These are phyloP conservation scores for Plasmodium knowlesi DNA, from an alignment of 169 alveolate species.

Conservation along the genomic window DNA sequence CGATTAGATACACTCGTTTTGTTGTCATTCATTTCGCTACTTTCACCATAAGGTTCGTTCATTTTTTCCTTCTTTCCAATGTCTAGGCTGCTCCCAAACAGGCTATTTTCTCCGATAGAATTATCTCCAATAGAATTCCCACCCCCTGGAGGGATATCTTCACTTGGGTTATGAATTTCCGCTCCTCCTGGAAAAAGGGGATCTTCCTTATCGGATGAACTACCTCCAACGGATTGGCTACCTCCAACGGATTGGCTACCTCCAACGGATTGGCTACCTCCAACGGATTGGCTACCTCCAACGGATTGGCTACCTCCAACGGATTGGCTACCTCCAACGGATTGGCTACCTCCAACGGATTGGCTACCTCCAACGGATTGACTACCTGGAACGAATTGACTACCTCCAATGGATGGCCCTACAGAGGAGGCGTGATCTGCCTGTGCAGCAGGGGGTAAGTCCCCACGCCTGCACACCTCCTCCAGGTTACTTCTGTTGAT, in stretches of 20 bases:
- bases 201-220: background rate
- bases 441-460: background rate
- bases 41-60: background rate
- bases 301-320: background rate
- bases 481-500: constrained; percentile 37
- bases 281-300: too few relatives aligned
- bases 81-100: background rate
- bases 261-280: background rate
- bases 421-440: background rate
- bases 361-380: background rate
- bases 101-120: background rate
- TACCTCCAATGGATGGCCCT: background rate
- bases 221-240: background rate
- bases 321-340: too few relatives aligned
- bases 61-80: background rate
- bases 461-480: background rate
- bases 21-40: background rate
- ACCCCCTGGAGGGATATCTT: background rate
- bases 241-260: background rate
- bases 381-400: too few relatives aligned
- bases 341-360: background rate
- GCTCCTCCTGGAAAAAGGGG: background rate
- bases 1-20: background rate
- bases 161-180: background rate
- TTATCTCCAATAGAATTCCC: background rate